Conservation (phyloP, 2,329 filamentous ascomycete genomes). For the Verticillium longisporum region DNA sequence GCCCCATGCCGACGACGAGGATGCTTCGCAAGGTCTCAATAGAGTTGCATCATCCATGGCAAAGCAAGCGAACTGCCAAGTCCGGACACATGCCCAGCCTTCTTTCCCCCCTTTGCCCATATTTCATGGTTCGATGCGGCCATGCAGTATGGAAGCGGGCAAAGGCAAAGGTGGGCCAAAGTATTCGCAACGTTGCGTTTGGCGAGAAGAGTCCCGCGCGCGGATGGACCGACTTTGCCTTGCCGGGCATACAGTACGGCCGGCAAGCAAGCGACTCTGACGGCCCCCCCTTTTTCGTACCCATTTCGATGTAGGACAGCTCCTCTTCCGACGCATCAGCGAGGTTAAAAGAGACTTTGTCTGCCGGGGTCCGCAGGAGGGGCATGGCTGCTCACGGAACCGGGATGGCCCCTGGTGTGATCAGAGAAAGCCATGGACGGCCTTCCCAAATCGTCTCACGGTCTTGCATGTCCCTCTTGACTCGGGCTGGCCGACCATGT, state of each 20-base stretch:
- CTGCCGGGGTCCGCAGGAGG: not conserved
- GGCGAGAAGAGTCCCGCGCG: not conserved
- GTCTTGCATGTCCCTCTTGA: not conserved
- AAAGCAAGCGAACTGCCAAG: not conserved
- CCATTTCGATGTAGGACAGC: not conserved
- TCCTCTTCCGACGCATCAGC: not conserved
- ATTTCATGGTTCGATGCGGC: too few species aligned
- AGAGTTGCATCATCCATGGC: not conserved
- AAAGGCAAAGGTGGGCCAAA: not conserved
- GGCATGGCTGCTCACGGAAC: not conserved
- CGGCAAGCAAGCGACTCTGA: not conserved
- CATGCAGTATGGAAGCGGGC: not conserved
- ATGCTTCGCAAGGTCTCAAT: not conserved
- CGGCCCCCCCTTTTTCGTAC: not conserved
- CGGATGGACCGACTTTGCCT: not conserved
- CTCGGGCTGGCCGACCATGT: not conserved
- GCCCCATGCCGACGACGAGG: not conserved
- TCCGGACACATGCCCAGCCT: not conserved
- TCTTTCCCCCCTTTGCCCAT: not conserved
- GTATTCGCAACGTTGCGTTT: not conserved
- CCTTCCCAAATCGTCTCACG: not conserved
- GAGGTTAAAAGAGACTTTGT: not conserved
- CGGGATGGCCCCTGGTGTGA: not conserved
- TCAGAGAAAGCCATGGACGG: not conserved
- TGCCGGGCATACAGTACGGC: not conserved